Percentiles rank a stretch among this genome's conserved stretches.
These are phyloP conservation scores for Urostyla sp. DNA, from an alignment of 73 alveolate genomes.

Conservation along the genomic window DNA sequence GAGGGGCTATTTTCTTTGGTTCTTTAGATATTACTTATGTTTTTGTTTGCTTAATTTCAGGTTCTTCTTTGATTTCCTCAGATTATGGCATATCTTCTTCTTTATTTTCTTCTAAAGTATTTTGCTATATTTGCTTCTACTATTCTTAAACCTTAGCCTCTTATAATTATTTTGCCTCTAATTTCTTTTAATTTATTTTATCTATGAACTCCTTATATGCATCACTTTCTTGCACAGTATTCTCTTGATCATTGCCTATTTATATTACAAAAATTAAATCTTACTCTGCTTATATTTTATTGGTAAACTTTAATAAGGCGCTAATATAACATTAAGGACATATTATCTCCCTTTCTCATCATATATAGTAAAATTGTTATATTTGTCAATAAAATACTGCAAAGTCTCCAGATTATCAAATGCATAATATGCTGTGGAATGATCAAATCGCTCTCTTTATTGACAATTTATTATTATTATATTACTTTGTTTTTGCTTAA, in stretches of 20 bases:
- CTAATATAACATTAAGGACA: neutral
- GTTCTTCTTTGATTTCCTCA: neutral
- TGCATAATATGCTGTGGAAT: conserved; percentile 42
- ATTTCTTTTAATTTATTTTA: neutral
- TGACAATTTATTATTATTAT: neutral
- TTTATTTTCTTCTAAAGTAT: neutral
- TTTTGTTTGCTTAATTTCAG: neutral
- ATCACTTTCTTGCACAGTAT: conserved; percentile 32
- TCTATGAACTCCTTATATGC: conserved; percentile 16
- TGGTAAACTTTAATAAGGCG: conserved; percentile 12
- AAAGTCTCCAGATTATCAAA: conserved; percentile 29
- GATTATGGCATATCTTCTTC: neutral
- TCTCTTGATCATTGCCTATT: neutral
- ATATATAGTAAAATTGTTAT: conserved; percentile 38
- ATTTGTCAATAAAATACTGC: conserved; percentile 28
- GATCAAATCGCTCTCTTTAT: conserved; percentile 32
- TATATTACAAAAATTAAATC: no score
- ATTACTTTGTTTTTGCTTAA: conserved; percentile 40
- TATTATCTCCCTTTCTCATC: conserved; percentile 51
- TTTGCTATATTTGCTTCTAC: neutral
- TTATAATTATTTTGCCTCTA: neutral
- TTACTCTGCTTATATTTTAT: neutral
- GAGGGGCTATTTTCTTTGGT: conserved; percentile 45
- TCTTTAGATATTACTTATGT: conserved; percentile 19
- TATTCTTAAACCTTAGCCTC: neutral